Base-by-base conservation (phyloP, 768 basidiomycete species). In the Pulveroboletus sp. region DNA sequence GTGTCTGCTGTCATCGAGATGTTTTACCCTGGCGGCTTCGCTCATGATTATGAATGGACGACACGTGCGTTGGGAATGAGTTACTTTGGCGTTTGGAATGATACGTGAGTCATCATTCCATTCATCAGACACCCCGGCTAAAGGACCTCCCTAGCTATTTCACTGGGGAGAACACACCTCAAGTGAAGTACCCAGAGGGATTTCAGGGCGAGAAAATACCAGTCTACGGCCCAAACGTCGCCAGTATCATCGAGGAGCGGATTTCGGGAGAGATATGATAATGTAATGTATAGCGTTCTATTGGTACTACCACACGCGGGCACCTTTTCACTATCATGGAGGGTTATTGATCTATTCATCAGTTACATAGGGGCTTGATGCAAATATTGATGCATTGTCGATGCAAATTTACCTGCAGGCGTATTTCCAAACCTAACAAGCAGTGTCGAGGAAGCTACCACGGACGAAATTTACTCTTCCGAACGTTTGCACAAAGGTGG, bases 1-100 rank as follows among this genome's bases (percentile, higher is more conserved):
- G 66, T 81, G n/a, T 82, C 87, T 6, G 83, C 88, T 6, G 88
- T 94, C 17, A 86, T 94, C 54, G 90, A 94, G 68, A 79, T 94
- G 13, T 90, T 94, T 69, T 87, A 76, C 60, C 90, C 89, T 0
- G 73, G 66, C 3, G 91, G 90, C 0, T 93, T 90, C 62, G 84
- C 90, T 23, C 84, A 87, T 58, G 91, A 93, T 60, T 93, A 93
- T 63, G 82, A 90, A 59, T 94, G 89, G 83, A 92, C 90, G 0
- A 64, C 84, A 5, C 68, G 78, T 29, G 81, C 87, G 0, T 66
- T 93, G 11, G 88, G 88, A 5, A 83, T 89, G 75, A 72, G 66
- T 16, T 82, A 93, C 66, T 87, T 82, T 55, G 85, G 81, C 1
- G 73, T 94, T 27, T 90, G 90, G 89, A 86, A 90, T 55, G 84